Evolutionary conservation across 2,329 filamentous ascomycete genomes (phyloP).

Genomic region (Monascus ruber): DNA sequence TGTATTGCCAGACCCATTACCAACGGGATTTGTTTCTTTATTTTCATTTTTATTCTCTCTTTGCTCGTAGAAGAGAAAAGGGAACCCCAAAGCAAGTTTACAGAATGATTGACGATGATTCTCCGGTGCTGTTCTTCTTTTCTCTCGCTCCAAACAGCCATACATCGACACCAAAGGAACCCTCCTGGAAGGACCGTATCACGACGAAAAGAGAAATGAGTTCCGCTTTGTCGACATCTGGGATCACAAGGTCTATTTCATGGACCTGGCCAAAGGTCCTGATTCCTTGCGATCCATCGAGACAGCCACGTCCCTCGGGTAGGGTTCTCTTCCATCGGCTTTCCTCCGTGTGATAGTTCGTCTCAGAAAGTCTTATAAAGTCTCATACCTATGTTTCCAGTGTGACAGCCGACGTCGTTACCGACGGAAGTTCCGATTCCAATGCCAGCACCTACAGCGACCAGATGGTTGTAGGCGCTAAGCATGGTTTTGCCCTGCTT

Average conservation of each 20-base stretch:
- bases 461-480: constrained; percentile 65
- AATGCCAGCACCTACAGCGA: constrained; percentile 31
- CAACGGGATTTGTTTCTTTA: background rate
- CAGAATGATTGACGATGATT: background rate
- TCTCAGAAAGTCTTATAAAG: constrained; percentile 47
- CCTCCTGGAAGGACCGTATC: constrained; percentile 31
- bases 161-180: constrained; percentile 28
- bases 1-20: background rate
- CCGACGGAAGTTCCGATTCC: constrained; percentile 31
- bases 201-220: constrained; percentile 27
- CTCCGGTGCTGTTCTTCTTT: background rate
- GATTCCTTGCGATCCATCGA: constrained; percentile 46
- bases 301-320: constrained; percentile 48
- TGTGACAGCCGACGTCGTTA: constrained; percentile 68
- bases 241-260: constrained; percentile 59
- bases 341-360: constrained; percentile 1
- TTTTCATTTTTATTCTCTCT: background rate
- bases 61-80: too few species aligned
- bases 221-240: constrained; percentile 57
- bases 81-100: too few species aligned
- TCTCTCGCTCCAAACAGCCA: constrained; percentile 17
- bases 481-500: constrained; percentile 69
- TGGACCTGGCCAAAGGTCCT: constrained; percentile 54
- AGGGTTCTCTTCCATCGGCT: constrained; percentile 10
- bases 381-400: constrained; percentile 35